Conservation (phyloP, 1,284 basidiomycete genomes). For the Amylostereum areolatum region DNA sequence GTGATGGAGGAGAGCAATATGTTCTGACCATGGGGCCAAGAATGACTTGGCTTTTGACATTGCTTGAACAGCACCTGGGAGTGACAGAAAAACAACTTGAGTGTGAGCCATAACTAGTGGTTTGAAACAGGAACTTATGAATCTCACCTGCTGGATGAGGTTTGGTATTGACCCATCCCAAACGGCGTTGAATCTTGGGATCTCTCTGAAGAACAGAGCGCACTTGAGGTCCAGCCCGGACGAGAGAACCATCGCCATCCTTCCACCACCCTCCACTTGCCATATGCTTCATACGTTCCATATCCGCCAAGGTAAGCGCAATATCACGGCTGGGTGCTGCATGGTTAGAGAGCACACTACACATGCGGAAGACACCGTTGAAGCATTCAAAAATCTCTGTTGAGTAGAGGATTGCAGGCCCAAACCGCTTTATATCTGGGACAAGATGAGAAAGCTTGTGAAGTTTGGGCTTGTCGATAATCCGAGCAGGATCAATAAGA, state of each 20-base stretch:
- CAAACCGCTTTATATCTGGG: conserved; percentile 12
- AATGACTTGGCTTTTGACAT: too few relatives aligned
- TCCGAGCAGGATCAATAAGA: conserved; percentile 12
- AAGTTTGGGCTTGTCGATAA: conserved; percentile 11
- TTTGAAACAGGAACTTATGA: too few relatives aligned
- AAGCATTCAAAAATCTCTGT: conserved; percentile 20
- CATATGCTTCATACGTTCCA: conserved; percentile 15
- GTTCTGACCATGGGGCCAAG: too few relatives aligned
- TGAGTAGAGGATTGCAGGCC: conserved; percentile 11
- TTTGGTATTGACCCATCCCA: conserved; percentile 4
- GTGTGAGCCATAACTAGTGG: too few relatives aligned
- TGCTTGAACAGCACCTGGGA: too few relatives aligned
- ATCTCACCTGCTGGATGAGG: too few relatives aligned
- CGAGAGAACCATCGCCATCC: conserved; percentile 1
- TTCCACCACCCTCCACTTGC: conserved; percentile 14
- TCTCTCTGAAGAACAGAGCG: conserved; percentile 3
- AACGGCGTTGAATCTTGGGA: conserved; percentile 4
- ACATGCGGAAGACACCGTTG: conserved; percentile 19
- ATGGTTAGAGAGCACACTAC: conserved; percentile 20
- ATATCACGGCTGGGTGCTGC: conserved; percentile 22
- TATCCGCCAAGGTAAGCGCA: conserved; percentile 9
- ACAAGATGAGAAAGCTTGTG: conserved; percentile 15
- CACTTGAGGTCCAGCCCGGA: conserved; percentile 6
- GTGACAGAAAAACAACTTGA: too few relatives aligned
- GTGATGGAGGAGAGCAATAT: too few relatives aligned